phyloP scores from a whole-genome alignment of 1,284 basidiomycete species.

The Rhodotorula sp. region DNA sequence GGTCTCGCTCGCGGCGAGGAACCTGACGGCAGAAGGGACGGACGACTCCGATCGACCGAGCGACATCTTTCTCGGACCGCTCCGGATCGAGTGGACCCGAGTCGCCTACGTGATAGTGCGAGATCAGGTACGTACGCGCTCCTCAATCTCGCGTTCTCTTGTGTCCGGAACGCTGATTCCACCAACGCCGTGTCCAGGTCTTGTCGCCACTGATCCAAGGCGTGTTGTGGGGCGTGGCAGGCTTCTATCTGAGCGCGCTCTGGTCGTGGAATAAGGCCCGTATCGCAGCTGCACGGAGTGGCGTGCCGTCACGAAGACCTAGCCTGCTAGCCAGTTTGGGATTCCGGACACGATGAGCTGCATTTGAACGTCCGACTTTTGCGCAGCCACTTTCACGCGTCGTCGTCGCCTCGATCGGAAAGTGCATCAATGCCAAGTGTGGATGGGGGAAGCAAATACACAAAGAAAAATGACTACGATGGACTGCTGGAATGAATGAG shows the following conservation, averaged over 20 bases:
- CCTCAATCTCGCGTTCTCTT: background rate
- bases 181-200: constrained; percentile 1
- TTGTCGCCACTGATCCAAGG: constrained; percentile 26
- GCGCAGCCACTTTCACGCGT: background rate
- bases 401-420: too few species aligned
- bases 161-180: background rate
- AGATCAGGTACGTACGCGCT: constrained; percentile 19
- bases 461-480: background rate
- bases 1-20: constrained; percentile 8
- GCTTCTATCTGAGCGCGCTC: background rate
- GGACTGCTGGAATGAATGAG: background rate
- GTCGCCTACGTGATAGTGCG: constrained; percentile 28
- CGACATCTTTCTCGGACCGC: constrained; percentile 20
- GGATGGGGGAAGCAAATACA: background rate
- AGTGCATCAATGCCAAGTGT: background rate
- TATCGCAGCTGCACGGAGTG: background rate
- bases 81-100: constrained; percentile 26
- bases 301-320: background rate
- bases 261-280: constrained; percentile 13
- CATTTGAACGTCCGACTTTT: background rate
- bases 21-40: constrained; percentile 14
- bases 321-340: constrained; percentile 2
- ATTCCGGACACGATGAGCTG: background rate
- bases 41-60: constrained; percentile 1
- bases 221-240: constrained; percentile 8